Conservation (phyloP, 2,329 filamentous ascomycete species). For the Penicillium sp. region DNA sequence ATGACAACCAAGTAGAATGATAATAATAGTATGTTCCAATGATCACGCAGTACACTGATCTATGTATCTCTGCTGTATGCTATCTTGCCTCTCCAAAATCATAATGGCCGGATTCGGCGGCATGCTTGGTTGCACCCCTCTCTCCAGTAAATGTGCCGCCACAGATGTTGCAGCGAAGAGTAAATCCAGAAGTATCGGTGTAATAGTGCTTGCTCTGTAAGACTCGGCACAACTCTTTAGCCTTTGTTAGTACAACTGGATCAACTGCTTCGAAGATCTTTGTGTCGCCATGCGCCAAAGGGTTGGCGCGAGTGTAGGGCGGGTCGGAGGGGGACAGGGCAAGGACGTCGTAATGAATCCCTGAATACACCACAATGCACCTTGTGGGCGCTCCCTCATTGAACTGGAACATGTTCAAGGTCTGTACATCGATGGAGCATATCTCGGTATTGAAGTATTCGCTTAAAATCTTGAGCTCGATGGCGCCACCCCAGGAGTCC, state of each 20-base stretch:
- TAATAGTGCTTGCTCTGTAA: slow-evolving; percentile 76
- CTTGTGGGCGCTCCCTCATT: slow-evolving; percentile 70
- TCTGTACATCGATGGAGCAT: slow-evolving; percentile 76
- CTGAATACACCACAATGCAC: slow-evolving; percentile 83
- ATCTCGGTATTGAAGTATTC: slow-evolving; percentile 84
- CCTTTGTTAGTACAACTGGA: slow-evolving; percentile 57
- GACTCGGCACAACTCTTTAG: slow-evolving; percentile 63
- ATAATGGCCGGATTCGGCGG: slow-evolving; percentile 48
- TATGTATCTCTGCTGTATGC: neutral
- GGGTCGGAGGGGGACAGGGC: slow-evolving; percentile 66
- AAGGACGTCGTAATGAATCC: slow-evolving; percentile 91
- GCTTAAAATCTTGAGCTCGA: slow-evolving; percentile 82
- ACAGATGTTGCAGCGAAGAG: slow-evolving; percentile 70
- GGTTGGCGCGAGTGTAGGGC: slow-evolving; percentile 55
- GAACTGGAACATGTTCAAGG: slow-evolving; percentile 67
- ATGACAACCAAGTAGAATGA: neutral
- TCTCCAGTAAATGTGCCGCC: slow-evolving; percentile 46
- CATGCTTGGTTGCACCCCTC: slow-evolving; percentile 49
- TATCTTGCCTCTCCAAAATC: slow-evolving; percentile 50
- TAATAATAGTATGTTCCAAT: neutral
- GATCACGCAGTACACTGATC: neutral
- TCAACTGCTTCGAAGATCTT: slow-evolving; percentile 66
- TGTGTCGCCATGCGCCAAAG: slow-evolving; percentile 74
- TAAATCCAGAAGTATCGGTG: slow-evolving; percentile 80
- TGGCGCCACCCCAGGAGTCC: slow-evolving; percentile 86